Evolutionary conservation across 805 yeast genomes (phyloP).

Genomic region (Yarrowia bubula): DNA sequence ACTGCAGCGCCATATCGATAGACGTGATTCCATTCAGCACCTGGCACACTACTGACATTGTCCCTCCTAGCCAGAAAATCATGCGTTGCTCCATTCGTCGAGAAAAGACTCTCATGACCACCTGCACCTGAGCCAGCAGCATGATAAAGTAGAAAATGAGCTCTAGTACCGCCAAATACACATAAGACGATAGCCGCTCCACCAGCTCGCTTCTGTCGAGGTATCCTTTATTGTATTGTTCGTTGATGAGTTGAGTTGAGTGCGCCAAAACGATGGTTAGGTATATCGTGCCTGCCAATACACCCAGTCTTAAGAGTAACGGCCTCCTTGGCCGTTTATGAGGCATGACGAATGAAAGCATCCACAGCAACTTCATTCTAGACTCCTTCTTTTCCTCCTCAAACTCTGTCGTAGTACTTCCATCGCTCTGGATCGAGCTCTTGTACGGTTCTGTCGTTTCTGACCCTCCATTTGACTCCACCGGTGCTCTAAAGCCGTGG

Average conservation of each 20-base stretch:
- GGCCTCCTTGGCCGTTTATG: conserved; percentile 18
- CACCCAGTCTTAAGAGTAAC: conserved; percentile 17
- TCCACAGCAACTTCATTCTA: conserved; percentile 1
- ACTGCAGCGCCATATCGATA: conserved; percentile 41
- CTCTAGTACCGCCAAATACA: conserved; percentile 55
- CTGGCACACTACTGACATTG: conserved; percentile 56
- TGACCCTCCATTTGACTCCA: background rate
- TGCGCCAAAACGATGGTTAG: conserved; percentile 51
- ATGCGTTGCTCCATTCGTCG: conserved; percentile 67
- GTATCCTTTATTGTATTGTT: conserved; percentile 47
- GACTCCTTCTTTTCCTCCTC: conserved; percentile 8
- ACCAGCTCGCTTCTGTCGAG: conserved; percentile 47
- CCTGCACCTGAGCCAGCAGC: conserved; percentile 68
- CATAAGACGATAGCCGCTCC: conserved; percentile 45
- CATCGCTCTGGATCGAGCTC: background rate
- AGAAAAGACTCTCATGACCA: conserved; percentile 63
- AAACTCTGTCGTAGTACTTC: background rate
- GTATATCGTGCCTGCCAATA: conserved; percentile 39
- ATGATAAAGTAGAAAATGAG: conserved; percentile 49
- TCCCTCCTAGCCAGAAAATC: conserved; percentile 57
- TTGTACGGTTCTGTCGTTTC: background rate
- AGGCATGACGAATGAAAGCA: conserved; percentile 14
- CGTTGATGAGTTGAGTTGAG: conserved; percentile 47
- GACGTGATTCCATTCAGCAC: conserved; percentile 60
- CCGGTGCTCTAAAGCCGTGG: conserved; percentile 5